Evolutionary conservation across 1,284 basidiomycete species (phyloP), one percentile per base, ranked within the genome.

Genomic region (Microbotryomycetes sp.): DNA sequence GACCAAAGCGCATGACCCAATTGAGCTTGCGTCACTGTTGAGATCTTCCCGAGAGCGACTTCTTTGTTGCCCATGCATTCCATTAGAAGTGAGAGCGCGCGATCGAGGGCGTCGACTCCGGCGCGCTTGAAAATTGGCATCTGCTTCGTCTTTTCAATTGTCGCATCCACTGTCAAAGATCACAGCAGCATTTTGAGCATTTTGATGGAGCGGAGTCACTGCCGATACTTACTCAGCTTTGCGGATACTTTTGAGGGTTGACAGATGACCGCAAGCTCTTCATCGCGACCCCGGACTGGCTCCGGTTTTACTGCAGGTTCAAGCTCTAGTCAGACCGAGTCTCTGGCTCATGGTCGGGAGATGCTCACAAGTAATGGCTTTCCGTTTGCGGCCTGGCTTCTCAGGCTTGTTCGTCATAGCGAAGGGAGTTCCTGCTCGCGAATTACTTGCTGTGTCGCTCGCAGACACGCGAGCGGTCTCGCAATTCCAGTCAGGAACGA

Each of bases 71-170:
- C n/a, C 51, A 54, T 62, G 16, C 65, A 30, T 60, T 63, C 32
- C 25, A 45, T n/a, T 30, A 65, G 31, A 48, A 69, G 57, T 15
- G 58, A 46, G 12, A 65, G 23, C 5, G 65, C 69, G 3, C 56
- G 42, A 50, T 70, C 60, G 48, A 70, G 54, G 6, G 65, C 53
- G 46, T 64, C 67, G 56, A 70, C 69, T 28, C 69, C 67, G 5
- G 62, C 64, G 22, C 49, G 46, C 16, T 46, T 14, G 58, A 69
- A 69, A 26, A 55, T 32, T 3, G 54, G 54, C 12, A 65, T 54
- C 23, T 61, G 59, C 31, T 59, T 59, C 49, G 59, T 54, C 22
- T 60, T 49, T n/a, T 45, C 36, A 25, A 69, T 56, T 9, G 66
- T 52, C 4, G 47, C 49, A 46, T 58, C 62, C 7, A 62, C 59